Conservation (phyloP, 495 filamentous ascomycete species). For the Aspergillus saccharolyticus region DNA sequence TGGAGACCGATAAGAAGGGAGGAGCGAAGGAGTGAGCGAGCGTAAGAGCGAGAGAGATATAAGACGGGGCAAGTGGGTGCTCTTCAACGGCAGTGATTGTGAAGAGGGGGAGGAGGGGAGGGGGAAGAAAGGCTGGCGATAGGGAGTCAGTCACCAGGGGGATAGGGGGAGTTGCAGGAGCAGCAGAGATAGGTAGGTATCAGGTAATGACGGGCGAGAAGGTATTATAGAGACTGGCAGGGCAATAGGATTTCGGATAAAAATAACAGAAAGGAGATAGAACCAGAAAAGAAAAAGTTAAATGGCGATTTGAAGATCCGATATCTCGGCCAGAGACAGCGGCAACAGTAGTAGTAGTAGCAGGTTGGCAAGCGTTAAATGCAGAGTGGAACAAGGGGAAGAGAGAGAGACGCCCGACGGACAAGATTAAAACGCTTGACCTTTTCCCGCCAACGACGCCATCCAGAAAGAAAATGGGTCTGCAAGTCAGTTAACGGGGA, state of each 20-base stretch:
- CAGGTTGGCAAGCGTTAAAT: not conserved
- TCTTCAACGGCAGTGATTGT: slow-evolving; percentile 9
- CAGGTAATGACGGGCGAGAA: not conserved
- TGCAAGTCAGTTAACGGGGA: not conserved
- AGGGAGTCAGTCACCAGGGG: slow-evolving; percentile 9
- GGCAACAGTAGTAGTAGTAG: not conserved
- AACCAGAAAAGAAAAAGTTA: slow-evolving; percentile 1
- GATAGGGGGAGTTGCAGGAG: slow-evolving; percentile 12
- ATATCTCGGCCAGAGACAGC: not conserved
- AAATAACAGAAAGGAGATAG: slow-evolving; percentile 4
- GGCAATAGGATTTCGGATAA: not conserved
- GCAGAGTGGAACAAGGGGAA: not conserved
- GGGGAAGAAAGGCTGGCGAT: slow-evolving; percentile 13
- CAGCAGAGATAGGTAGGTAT: not conserved
- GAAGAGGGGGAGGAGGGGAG: slow-evolving; percentile 7
- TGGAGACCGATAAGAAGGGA: slow-evolving; percentile 10
- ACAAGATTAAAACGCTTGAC: not conserved
- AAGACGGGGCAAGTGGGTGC: slow-evolving; percentile 11
- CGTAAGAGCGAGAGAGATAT: not conserved
- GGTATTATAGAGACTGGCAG: not conserved
- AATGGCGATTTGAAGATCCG: not conserved
- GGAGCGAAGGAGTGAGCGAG: slow-evolving; percentile 5
- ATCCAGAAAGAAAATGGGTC: slow-evolving; percentile 4
- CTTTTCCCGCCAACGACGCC: slow-evolving; percentile 6
- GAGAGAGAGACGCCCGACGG: not conserved